These are phyloP conservation scores for Massospora cicadina DNA, from an alignment of 371 early-diverging fungal species.

Conservation along the genomic window DNA sequence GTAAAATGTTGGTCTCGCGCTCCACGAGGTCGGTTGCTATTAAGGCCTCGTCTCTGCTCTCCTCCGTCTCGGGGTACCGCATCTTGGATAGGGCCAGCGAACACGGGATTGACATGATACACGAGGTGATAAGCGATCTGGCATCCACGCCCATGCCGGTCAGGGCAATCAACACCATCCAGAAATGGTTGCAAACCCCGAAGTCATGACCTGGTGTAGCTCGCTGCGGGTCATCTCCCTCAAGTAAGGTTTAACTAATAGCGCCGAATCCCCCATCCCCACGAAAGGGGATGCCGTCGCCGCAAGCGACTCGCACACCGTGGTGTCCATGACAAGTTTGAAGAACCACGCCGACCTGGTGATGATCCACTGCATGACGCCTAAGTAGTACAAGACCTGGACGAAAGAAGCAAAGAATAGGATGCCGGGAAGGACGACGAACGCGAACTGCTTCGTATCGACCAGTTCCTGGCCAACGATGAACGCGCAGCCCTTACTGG, in stretches of 20 bases:
- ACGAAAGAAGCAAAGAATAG: constrained; percentile 78
- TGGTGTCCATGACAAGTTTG: constrained; percentile 48
- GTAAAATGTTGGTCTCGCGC: constrained; percentile 56
- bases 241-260: constrained; percentile 65
- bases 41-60: constrained; percentile 40
- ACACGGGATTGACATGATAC: constrained; percentile 86
- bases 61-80: constrained; percentile 67
- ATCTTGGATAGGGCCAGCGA: constrained; percentile 71
- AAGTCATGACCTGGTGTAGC: constrained; percentile 76
- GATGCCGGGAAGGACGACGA: constrained; percentile 64
- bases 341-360: constrained; percentile 45
- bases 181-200: constrained; percentile 78
- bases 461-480: constrained; percentile 35
- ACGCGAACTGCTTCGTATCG: constrained; percentile 31
- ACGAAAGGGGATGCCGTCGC: constrained; percentile 70
- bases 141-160: constrained; percentile 45
- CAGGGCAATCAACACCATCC: constrained; percentile 69
- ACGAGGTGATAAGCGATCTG: constrained; percentile 52
- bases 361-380: constrained; percentile 69
- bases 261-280: constrained; percentile 73
- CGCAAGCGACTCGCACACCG: constrained; percentile 75
- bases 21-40: constrained; percentile 35
- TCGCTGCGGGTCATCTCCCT: constrained; percentile 71
- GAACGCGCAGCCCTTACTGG: constrained; percentile 41
- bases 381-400: constrained; percentile 66